Evolutionary conservation across 2,329 filamentous ascomycete genomes (phyloP), one percentile per base, ranked within the genome.

Genomic region (Orbilia blumenaviensis): DNA sequence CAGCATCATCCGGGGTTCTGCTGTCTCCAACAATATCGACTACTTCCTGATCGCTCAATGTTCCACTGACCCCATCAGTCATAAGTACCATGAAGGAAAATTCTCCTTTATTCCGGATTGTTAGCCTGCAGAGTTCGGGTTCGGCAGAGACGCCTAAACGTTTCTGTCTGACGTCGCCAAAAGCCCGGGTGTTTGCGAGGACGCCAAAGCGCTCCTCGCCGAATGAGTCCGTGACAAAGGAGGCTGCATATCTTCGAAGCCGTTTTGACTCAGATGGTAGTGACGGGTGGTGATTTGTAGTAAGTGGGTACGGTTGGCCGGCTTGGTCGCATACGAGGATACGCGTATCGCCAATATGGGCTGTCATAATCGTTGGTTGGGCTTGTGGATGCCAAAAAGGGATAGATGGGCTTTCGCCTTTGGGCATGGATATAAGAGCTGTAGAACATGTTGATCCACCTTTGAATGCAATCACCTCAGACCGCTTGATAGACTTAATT

Each of bases 1-100:
- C 89, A 2, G 90, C 95, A 81, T 96, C 89, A 79, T 97, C 94
- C 0, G 95, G 95, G 0, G 94, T 98, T 81, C 87, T 90, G 3
- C 93, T 92, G 83, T 99, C 95, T 83, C 98, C 98, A 80, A 98
- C 87, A 32, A 98, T 89, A 82, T 99, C 95, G 29, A 97, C 94
- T 77, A 98, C 93, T 84, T 99, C 95, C 84, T 98, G 94, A 81
- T 99, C 95, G 66, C 87, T 89, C 21, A 98, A 85, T 14, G 91
- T 92, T 5, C 92, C 94, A 18, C 90, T 94, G 8, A 99, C 89
- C 25, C 95, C 95, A 82, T 99, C 95, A 1, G 89, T 92, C 82
- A 96, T 89, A 52, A 99, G 87, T 1, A 96, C 92, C 61, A 98
- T 82, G 83, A 99, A 99, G 1, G 90, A 90, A 83, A 93, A 97